Conservation (phyloP, 345 rosid species). For the Barbarea vulgaris region DNA sequence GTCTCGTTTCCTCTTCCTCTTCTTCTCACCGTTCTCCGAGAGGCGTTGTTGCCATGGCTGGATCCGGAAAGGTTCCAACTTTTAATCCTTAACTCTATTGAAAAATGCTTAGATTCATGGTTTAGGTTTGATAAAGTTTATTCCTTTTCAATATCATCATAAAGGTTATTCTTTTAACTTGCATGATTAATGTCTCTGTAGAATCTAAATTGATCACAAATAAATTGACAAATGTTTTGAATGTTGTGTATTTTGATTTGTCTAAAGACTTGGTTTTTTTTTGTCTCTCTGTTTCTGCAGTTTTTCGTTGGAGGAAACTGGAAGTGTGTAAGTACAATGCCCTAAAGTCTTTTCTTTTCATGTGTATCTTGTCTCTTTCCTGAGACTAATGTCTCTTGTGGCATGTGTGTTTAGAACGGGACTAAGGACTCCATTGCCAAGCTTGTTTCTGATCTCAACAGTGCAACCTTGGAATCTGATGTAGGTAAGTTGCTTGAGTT, state of each 20-base stretch:
- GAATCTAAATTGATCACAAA: background rate
- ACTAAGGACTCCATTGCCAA: conserved; percentile 85
- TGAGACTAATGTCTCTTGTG: conserved; percentile 15
- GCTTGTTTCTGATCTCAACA: conserved; percentile 91
- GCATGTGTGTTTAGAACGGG: conserved; percentile 63
- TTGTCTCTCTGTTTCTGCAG: conserved; percentile 55
- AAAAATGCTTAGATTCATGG: background rate
- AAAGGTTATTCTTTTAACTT: background rate
- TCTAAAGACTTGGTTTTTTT: conserved; percentile 1
- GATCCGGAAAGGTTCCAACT: conserved; percentile 71
- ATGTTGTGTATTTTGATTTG: background rate
- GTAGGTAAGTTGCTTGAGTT: conserved; percentile 53
- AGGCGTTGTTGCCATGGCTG: conserved; percentile 81
- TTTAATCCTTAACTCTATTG: background rate
- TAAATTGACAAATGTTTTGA: background rate
- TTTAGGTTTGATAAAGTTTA: background rate
- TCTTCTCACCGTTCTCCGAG: conserved; percentile 58
- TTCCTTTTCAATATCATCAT: background rate
- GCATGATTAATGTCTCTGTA: background rate
- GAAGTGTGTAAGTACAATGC: conserved; percentile 82
- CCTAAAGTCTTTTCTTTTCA: background rate
- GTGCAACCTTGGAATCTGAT: conserved; percentile 79
- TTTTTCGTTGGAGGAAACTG: conserved; percentile 99
- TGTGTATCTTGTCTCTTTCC: background rate
- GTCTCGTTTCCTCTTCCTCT: conserved; percentile 54